These are phyloP conservation scores for Ceratobasidium sp. DNA, from an alignment of 1,284 basidiomycete species.

Conservation along the genomic window DNA sequence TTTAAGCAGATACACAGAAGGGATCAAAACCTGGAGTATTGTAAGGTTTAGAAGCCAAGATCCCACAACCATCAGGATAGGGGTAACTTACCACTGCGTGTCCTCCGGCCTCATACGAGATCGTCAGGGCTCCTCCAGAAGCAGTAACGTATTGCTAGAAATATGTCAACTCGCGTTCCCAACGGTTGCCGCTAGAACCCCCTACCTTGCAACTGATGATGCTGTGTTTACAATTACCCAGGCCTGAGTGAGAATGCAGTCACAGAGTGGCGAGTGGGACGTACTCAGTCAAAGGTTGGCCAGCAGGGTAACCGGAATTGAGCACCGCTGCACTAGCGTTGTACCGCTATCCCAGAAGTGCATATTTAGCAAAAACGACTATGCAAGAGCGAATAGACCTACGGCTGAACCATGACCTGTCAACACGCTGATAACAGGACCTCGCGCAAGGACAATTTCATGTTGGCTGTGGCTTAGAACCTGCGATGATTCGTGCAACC, in stretches of 20 bases:
- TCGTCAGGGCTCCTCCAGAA: constrained; percentile 29
- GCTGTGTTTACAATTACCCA: neutral
- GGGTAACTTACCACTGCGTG: constrained; percentile 24
- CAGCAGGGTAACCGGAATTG: constrained; percentile 34
- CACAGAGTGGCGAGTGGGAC: neutral
- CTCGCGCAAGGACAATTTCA: constrained; percentile 75
- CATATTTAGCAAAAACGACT: neutral
- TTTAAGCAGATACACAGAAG: constrained; percentile 20
- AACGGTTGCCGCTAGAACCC: too few relatives aligned
- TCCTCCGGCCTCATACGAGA: constrained; percentile 28
- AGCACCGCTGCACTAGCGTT: constrained; percentile 30
- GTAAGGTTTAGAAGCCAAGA: neutral
- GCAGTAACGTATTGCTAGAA: constrained; percentile 37
- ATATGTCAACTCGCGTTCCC: neutral
- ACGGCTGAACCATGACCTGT: constrained; percentile 81
- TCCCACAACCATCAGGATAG: neutral
- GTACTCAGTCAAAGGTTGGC: constrained; percentile 32
- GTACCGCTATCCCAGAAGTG: neutral
- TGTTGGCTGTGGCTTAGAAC: constrained; percentile 64
- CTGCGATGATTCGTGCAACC: constrained; percentile 63
- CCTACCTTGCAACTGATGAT: constrained; percentile 30
- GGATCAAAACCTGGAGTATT: constrained; percentile 23
- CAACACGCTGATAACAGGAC: constrained; percentile 68
- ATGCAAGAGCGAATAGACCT: constrained; percentile 47
- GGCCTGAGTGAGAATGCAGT: neutral